phyloP scores from a whole-genome alignment of 2,329 filamentous ascomycete genomes.

The Arthroderma uncinatum region DNA sequence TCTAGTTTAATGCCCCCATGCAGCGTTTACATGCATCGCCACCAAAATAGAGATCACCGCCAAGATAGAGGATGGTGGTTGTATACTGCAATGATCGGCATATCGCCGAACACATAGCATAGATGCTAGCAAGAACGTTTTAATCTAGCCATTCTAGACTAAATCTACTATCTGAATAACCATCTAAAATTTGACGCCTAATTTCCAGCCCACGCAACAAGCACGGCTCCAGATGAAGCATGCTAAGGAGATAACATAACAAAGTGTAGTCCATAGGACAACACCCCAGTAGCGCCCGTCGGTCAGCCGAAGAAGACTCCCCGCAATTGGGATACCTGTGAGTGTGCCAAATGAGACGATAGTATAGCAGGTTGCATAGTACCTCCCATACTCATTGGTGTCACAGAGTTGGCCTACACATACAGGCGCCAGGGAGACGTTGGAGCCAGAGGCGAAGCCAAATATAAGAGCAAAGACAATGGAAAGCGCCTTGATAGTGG shows the following conservation, averaged over 20 bases:
- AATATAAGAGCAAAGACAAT: slow-evolving; percentile 19
- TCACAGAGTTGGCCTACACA: slow-evolving; percentile 24
- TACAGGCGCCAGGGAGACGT: slow-evolving; percentile 24
- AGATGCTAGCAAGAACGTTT: no score
- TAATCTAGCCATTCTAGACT: background rate
- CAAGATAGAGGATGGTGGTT: no score
- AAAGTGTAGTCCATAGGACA: slow-evolving; percentile 4
- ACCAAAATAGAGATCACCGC: no score
- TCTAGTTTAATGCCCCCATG: no score
- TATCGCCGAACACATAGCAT: no score
- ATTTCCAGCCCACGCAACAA: slow-evolving; percentile 4
- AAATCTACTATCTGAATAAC: background rate
- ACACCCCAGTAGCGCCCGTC: slow-evolving; percentile 9
- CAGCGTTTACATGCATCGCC: no score
- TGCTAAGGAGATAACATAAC: background rate
- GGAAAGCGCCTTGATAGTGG: slow-evolving; percentile 37
- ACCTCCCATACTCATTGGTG: slow-evolving; percentile 21
- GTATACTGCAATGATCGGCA: no score
- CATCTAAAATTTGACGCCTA: slow-evolving; percentile 1
- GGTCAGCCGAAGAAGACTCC: slow-evolving; percentile 16
- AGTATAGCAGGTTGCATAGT: slow-evolving; percentile 20
- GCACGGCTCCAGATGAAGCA: slow-evolving; percentile 5
- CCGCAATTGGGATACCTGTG: slow-evolving; percentile 20
- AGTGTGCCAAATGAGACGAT: slow-evolving; percentile 19
- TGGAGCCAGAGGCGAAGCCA: slow-evolving; percentile 21